Percentiles rank a stretch among this genome's conserved stretches.
These are phyloP conservation scores for Pestalotiopsis sp. DNA, from an alignment of 2,329 filamentous ascomycete genomes.

Conservation along the genomic window DNA sequence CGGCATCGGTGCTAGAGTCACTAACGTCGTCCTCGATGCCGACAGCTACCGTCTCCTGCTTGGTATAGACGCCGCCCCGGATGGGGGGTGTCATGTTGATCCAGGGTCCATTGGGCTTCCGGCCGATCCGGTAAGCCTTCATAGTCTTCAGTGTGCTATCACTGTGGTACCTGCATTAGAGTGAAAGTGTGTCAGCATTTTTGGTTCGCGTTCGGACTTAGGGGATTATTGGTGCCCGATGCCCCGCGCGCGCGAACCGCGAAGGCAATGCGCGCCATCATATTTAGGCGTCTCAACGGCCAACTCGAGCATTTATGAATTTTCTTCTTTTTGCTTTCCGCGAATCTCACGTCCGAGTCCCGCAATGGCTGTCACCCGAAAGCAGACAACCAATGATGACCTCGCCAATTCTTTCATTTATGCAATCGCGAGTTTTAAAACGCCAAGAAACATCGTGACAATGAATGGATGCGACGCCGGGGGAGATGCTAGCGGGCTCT, in stretches of 20 bases:
- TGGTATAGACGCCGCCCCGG: slow-evolving; percentile 45
- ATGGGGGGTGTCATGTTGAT: slow-evolving; percentile 62
- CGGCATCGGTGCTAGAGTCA: slow-evolving; percentile 7
- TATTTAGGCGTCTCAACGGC: background rate
- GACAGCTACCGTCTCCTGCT: background rate
- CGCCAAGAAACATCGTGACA: background rate
- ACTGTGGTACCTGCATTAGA: slow-evolving; percentile 55
- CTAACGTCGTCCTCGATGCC: background rate
- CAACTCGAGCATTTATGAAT: background rate
- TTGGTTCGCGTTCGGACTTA: slow-evolving; percentile 5
- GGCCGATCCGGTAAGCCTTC: slow-evolving; percentile 62
- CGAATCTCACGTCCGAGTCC: background rate
- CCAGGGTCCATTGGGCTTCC: slow-evolving; percentile 55
- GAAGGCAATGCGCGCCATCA: background rate
- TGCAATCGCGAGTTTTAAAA: background rate
- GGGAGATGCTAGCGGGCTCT: background rate
- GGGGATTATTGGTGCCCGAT: background rate
- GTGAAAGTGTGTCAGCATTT: slow-evolving; percentile 24
- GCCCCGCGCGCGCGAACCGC: background rate
- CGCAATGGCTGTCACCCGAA: background rate
- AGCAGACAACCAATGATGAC: background rate
- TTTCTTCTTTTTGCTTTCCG: background rate
- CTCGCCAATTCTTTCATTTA: background rate
- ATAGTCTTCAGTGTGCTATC: slow-evolving; percentile 55
- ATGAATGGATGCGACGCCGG: background rate